Base-by-base conservation (phyloP, 1,284 basidiomycete species). In the Ganoderma sinense region DNA sequence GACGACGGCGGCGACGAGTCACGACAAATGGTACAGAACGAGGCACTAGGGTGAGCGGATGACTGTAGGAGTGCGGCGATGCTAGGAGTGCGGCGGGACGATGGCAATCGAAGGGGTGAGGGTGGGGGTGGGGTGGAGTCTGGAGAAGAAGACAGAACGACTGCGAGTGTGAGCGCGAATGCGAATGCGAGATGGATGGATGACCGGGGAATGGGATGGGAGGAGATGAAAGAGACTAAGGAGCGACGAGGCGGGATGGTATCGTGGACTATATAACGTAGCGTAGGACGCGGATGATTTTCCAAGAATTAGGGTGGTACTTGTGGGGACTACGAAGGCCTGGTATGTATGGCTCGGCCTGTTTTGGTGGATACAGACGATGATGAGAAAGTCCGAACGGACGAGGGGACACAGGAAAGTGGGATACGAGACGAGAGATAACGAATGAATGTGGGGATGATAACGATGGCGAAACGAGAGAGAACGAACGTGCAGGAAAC, bases 231-330 rank as follows among this genome's bases (percentile, higher is more conserved):
- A 33, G 58, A 39, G 59, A 61, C 59, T 61, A 41, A 41, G 26
- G 59, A 40, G 39, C 40, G 59, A 61, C 59, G 59, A 26, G 59
- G 39, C 23, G 39, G 23, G 11, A 26, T 51, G 23, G 59, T 61
- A 61, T 61, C 59, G 10, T 61, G 39, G 10, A 61, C 59, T 61
- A 41, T 61, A 41, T 61, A 61, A 41, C 59, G 39, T 41, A 61
- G 59, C 23, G 36, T 41, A 26, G 39, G 23, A 33, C 31, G 53
- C 40, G 29, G 39, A 26, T 1, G 39, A 41, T 41, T 40, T 40
- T 40, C 36, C 36, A 23, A 40, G 58, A 20, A 61, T 61, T 61
- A 61, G 59, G 4, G 20, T 23, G 39, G 33, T 59, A 14, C 39
- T 39, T 59, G 56, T 20, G 56, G 20, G 56, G 8, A 59, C 56